Percentiles rank a stretch among this genome's conserved stretches.
Evolutionary conservation across 768 basidiomycete genomes (phyloP).

Genomic region (Kwoniella dendrophila): DNA sequence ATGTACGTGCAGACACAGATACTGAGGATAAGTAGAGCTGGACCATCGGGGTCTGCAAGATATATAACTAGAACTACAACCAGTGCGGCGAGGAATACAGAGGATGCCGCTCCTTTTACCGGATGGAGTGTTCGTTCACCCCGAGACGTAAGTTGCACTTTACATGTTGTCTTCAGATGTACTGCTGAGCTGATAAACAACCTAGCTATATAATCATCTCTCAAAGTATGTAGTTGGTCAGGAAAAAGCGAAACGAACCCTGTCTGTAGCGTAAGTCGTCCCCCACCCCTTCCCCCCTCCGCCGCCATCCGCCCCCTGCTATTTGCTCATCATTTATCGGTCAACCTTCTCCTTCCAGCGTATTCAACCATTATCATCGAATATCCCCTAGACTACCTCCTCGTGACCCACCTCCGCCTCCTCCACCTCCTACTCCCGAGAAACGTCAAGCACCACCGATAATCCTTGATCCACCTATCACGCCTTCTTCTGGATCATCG

Average conservation of each 20-base stretch:
- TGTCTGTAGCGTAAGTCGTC: conserved; percentile 82
- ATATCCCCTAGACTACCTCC: conserved; percentile 59
- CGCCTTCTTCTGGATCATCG: conserved; percentile 19
- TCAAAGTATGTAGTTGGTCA: conserved; percentile 90
- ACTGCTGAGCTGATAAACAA: background rate
- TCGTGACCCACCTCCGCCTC: conserved; percentile 7
- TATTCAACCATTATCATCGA: conserved; percentile 93
- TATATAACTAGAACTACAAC: background rate
- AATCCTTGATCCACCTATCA: conserved; percentile 15
- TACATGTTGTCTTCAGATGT: background rate
- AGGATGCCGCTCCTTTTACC: conserved; percentile 20
- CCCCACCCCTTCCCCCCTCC: background rate
- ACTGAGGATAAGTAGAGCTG: background rate
- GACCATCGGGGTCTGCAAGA: background rate
- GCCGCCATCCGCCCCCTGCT: no score
- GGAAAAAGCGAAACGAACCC: conserved; percentile 85
- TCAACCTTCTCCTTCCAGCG: no score
- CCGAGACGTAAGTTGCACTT: conserved; percentile 42
- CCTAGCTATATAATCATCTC: conserved; percentile 77
- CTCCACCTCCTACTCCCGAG: conserved; percentile 9
- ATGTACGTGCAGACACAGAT: background rate
- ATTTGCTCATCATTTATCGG: no score
- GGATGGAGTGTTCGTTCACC: conserved; percentile 40
- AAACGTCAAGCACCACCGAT: conserved; percentile 17
- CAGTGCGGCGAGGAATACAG: background rate